Evolutionary conservation across 2,329 filamentous ascomycete species (phyloP).

Genomic region (Colletotrichum higginsianum): DNA sequence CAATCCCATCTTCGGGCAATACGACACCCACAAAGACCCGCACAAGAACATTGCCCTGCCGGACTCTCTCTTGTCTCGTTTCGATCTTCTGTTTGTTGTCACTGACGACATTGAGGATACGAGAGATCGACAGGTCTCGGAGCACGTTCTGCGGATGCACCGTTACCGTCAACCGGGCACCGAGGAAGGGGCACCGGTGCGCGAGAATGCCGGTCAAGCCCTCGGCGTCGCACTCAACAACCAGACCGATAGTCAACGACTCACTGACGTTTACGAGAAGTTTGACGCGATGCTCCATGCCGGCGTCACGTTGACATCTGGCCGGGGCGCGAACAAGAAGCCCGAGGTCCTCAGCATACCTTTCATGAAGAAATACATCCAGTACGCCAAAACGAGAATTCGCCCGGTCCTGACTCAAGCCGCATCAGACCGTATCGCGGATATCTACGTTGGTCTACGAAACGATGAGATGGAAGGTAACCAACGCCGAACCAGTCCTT

Average conservation of each 20-base stretch:
- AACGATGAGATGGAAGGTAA: constrained; percentile 98
- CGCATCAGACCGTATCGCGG: constrained; percentile 91
- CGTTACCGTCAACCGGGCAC: constrained; percentile 92
- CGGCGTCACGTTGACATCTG: constrained; percentile 83
- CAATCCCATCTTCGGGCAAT: constrained; percentile 98
- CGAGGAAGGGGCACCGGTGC: constrained; percentile 94
- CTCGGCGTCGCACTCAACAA: constrained; percentile 90
- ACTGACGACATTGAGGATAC: constrained; percentile 98
- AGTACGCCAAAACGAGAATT: constrained; percentile 94
- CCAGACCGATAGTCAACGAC: constrained; percentile 78
- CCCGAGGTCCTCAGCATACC: constrained; percentile 94
- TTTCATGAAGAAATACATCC: constrained; percentile 99
- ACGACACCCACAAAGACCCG: constrained; percentile 98
- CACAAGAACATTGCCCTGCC: constrained; percentile 98
- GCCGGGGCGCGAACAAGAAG: constrained; percentile 81
- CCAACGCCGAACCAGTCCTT: constrained; percentile 91
- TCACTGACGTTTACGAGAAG: constrained; percentile 95
- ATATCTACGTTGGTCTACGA: constrained; percentile 90
- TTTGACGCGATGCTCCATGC: constrained; percentile 96
- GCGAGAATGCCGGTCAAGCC: constrained; percentile 87
- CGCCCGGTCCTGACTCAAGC: constrained; percentile 93
- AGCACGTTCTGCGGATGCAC: constrained; percentile 98
- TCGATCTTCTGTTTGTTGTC: constrained; percentile 97
- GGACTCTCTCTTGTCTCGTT: constrained; percentile 96
- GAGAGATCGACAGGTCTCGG: constrained; percentile 90